phyloP scores from a whole-genome alignment of 164 flowering plant species.

The Macadamia tetraphylla region DNA sequence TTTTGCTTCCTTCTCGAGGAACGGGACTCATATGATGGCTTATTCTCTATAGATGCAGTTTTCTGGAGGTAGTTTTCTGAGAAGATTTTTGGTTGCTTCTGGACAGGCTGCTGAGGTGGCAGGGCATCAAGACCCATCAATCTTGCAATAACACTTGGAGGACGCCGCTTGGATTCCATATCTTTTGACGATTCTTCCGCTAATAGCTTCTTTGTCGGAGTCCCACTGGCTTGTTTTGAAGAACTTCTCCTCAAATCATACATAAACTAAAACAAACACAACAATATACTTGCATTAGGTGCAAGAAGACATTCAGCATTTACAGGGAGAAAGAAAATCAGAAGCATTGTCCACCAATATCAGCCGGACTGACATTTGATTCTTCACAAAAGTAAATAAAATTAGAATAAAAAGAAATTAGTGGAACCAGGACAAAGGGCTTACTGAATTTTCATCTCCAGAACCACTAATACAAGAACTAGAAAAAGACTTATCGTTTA shows the following conservation, averaged over 20 bases:
- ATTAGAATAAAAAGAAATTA: not conserved
- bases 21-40: conserved; percentile 20
- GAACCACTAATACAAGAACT: conserved; percentile 27
- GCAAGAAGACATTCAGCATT: not conserved
- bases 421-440: conserved; percentile 6
- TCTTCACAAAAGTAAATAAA: not conserved
- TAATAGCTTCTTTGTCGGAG: conserved; percentile 57
- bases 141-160: conserved; percentile 77
- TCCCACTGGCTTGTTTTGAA: conserved; percentile 24
- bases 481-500: conserved; percentile 32
- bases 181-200: conserved; percentile 70
- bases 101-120: conserved; percentile 50
- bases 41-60: conserved; percentile 19
- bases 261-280: conserved; percentile 21
- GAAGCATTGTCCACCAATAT: not conserved
- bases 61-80: conserved; percentile 22
- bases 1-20: conserved; percentile 32
- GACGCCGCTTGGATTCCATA: conserved; percentile 42
- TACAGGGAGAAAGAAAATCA: too few species aligned
- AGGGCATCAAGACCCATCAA: conserved; percentile 88
- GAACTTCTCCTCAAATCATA: conserved; percentile 28
- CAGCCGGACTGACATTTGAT: not conserved
- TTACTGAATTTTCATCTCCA: conserved; percentile 38
- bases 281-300: not conserved
- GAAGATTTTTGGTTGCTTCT: conserved; percentile 31